Base-by-base conservation (phyloP, 192 early-diverging fungal genomes). In the Hyaloraphidium curvatum region DNA sequence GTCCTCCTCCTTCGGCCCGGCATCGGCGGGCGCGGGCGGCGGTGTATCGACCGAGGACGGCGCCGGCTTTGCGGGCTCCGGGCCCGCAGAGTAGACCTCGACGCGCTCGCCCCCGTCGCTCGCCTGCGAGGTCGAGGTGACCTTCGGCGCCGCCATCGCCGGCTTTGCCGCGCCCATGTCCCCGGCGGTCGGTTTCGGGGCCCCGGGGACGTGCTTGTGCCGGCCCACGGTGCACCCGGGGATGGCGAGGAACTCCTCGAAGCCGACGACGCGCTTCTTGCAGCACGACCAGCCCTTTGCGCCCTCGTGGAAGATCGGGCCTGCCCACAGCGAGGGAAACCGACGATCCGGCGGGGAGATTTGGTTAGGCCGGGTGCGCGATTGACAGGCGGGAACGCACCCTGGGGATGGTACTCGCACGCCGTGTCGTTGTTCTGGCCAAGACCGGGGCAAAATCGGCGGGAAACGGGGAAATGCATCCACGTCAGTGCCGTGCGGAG, bases 231-330 rank as follows among this genome's bases (percentile, higher is more conserved):
- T 69, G 68, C 95, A 98, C 21, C 91, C 91, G 28, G 77, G 73
- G 39, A 74, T 67, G 59, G 80, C 75, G 50, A 93, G 64, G 67
- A 97, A 97, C 31, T 89, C 89, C 66, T 94, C 82, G 60, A 97
- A 97, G 40, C 84, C 81, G 28, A 63, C 67, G 52, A 91, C 90
- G 28, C 86, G 77, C 52, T 90, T 88, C 23, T 73, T 66, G 69
- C 94, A 97, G 69, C 94, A 97, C 39, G 79, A 79, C 89, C 91
- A 97, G 37, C 89, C 87, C 69, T 89, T 85, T 39, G 69, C 52
- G 57, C 89, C 94, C 62, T 98, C 94, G 67, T 96, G 94, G 68
- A 98, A 98, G 40, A 89, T 77, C 16, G 94, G 94, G 19, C 71
- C 78, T 55, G 3, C 27, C 28, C 19, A 11, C 17, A 29, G 25